Conservation (phyloP, 164 flowering plant genomes). For the Macadamia tetraphylla region DNA sequence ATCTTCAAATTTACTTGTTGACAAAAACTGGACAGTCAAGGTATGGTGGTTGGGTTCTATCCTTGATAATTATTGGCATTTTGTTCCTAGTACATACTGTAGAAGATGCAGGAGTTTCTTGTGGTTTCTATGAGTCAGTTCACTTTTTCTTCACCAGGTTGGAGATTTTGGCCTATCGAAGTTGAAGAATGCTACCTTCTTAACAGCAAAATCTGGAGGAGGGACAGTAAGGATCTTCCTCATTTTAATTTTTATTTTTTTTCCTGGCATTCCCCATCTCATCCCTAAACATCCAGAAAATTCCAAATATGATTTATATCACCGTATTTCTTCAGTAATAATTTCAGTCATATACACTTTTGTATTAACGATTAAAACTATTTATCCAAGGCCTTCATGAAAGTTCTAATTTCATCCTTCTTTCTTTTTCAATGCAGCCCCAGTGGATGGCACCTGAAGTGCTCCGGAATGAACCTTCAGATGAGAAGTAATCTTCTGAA, state of each 20-base stretch:
- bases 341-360: not conserved
- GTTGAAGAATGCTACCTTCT: slow-evolving; percentile 56
- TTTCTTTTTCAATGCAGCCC: slow-evolving; percentile 46
- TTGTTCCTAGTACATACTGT: not conserved
- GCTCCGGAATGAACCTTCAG: slow-evolving; percentile 87
- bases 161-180: slow-evolving; percentile 86
- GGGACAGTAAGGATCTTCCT: slow-evolving; percentile 58
- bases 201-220: slow-evolving; percentile 66
- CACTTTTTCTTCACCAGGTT: slow-evolving; percentile 39
- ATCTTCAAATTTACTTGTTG: slow-evolving; percentile 83
- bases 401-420: slow-evolving; percentile 5
- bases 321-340: too few relatives aligned
- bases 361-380: not conserved
- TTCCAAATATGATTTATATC: not conserved
- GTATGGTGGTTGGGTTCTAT: slow-evolving; percentile 23
- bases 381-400: not conserved
- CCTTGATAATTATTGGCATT: not conserved
- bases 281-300: not conserved
- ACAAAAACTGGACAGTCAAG: slow-evolving; percentile 87
- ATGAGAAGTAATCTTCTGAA: slow-evolving; percentile 60
- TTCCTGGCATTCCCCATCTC: not conserved
- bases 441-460: slow-evolving; percentile 99
- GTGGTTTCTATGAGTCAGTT: not conserved
- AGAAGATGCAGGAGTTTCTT: not conserved
- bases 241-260: not conserved